Conservation (phyloP, 768 basidiomycete genomes). For the Coprinopsis sp. region DNA sequence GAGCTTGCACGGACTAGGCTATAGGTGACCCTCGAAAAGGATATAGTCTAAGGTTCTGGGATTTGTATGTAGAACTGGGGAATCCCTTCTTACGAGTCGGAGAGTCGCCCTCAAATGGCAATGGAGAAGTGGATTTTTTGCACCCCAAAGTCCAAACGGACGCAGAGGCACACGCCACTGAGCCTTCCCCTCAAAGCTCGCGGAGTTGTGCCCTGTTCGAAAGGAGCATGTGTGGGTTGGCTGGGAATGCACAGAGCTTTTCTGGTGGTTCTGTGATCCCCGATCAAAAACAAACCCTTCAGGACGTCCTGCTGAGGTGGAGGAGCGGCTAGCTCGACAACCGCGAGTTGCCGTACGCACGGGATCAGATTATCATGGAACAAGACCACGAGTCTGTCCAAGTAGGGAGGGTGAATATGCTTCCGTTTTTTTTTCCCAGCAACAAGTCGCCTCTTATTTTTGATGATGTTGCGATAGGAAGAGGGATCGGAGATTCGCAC, state of each 20-base stretch:
- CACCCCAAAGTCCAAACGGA: not conserved
- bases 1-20: too few relatives aligned
- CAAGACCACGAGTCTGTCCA: conserved; percentile 14
- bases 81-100: too few relatives aligned
- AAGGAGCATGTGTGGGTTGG: not conserved
- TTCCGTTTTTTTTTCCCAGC: conserved; percentile 12
- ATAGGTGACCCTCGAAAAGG: too few relatives aligned
- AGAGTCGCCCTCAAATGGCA: too few relatives aligned
- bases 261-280: conserved; percentile 47
- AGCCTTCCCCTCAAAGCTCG: not conserved
- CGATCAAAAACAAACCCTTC: conserved; percentile 40
- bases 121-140: too few relatives aligned
- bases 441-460: conserved; percentile 7
- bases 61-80: too few relatives aligned
- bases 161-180: not conserved
- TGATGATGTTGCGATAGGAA: conserved; percentile 18
- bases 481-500: conserved; percentile 15
- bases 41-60: too few relatives aligned
- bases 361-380: conserved; percentile 6
- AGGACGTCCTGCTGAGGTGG: conserved; percentile 31
- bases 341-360: conserved; percentile 31
- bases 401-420: conserved; percentile 19
- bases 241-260: conserved; percentile 21
- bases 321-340: conserved; percentile 25
- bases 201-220: not conserved